Evolutionary conservation across 139 green algal species (phyloP), one percentile per base, ranked within the genome.

Genomic region (Limnomonas spitsbergensis): DNA sequence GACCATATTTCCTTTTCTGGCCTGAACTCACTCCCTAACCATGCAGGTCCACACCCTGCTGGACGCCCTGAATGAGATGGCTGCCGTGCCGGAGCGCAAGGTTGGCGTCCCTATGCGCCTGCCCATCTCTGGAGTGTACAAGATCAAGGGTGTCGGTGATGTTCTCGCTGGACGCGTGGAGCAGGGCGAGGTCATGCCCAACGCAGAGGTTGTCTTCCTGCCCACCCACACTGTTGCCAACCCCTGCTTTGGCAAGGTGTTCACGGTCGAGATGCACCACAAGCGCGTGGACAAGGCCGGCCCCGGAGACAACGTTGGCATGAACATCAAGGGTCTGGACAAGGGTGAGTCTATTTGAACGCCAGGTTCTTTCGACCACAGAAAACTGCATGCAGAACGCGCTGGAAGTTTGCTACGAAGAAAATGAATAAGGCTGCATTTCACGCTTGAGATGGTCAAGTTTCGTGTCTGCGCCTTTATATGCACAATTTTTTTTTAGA

Each of bases 191-290:
- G 90, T 99, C 80, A 98, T 98, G 93, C 93, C 94, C 69, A 86
- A 88, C 75, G 91, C 97, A 83, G 95, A 97, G 81, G 92, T 97
- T 40, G 66, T 94, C 66, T 95, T 96, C 91, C 84, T 93, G 85
- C 91, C 91, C 82, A 97, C 92, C 81, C 89, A 97, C 89, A 96
- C 90, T 84, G 77, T 82, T 69, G 93, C 90, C 85, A 96, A 94
- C 90, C 88, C 92, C 53, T 97, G 93, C 87, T 82, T 84, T 35
- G 94, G 93, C 90, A 97, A 98, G 91, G 94, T 98, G 71, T 98
- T 98, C 90, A 97, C 96, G 53, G 94, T 99, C 80, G 96, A 99
- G 94, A 99, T 99, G 96, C 96, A 99, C 92, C 96, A 99, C 90
- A 95, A 99, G 95, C 91, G 91, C 80, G 89, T 99, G 79, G 89